phyloP scores from a whole-genome alignment of 2,329 filamentous ascomycete species.

The Trichophyton rubrum region DNA sequence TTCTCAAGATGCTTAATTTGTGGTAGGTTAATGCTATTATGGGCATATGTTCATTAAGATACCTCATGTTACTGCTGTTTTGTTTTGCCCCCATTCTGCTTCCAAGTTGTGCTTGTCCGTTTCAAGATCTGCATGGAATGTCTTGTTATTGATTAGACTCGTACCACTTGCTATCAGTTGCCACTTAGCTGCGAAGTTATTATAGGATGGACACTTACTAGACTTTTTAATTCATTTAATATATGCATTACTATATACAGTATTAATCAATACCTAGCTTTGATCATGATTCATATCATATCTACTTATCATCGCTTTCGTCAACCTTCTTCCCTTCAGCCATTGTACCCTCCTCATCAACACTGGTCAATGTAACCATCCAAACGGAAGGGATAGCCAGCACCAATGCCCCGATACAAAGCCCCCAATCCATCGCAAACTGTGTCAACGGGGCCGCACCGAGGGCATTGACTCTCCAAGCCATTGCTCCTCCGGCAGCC shows the following conservation, averaged over 20 bases:
- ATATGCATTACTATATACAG: neutral
- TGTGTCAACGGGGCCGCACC: slow-evolving; percentile 29
- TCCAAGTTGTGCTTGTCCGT: neutral
- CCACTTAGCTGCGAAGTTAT: neutral
- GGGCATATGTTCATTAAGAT: neutral
- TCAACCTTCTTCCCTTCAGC: neutral
- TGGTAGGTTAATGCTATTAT: slow-evolving; percentile 7
- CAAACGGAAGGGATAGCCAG: slow-evolving; percentile 34
- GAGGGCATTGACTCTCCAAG: slow-evolving; percentile 35
- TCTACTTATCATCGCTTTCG: neutral
- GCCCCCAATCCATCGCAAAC: slow-evolving; percentile 37
- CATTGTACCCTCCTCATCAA: neutral
- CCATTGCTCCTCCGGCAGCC: slow-evolving; percentile 34
- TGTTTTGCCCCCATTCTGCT: neutral
- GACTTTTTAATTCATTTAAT: neutral
- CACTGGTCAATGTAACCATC: slow-evolving; percentile 27
- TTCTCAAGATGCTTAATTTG: slow-evolving; percentile 40
- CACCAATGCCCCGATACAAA: slow-evolving; percentile 34
- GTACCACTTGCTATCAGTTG: neutral
- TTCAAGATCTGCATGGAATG: neutral
- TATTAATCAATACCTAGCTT: neutral
- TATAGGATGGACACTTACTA: neutral
- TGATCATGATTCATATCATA: neutral
- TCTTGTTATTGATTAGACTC: neutral
- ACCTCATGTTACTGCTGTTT: neutral